Conservation (phyloP, 176 grass and related monocot genomes). For the Echinochloa phyllopogon region DNA sequence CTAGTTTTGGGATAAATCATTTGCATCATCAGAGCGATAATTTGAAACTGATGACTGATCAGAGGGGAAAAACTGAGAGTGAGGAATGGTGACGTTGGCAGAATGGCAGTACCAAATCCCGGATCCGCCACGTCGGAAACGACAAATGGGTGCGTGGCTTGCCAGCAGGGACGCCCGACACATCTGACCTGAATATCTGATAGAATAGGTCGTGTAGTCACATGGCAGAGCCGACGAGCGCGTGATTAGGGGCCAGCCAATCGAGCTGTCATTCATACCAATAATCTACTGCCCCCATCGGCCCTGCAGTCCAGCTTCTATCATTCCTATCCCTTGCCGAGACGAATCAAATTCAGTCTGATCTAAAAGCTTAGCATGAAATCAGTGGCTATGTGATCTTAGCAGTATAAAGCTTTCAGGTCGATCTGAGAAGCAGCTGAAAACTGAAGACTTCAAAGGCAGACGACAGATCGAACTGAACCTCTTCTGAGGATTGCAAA, state of each 20-base stretch:
- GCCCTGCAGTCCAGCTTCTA: not conserved
- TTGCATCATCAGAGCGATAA: no score
- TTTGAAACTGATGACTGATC: no score
- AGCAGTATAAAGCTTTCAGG: not conserved
- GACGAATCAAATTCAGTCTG: not conserved
- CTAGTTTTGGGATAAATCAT: no score
- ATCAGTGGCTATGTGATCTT: not conserved
- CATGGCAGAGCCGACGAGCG: conserved; percentile 27
- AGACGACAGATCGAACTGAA: not conserved
- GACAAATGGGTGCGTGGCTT: conserved; percentile 15
- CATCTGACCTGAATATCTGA: conserved; percentile 4
- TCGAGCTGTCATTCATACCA: conserved; percentile 28
- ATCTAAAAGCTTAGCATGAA: not conserved
- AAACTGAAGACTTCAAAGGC: not conserved
- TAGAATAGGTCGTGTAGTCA: conserved; percentile 42
- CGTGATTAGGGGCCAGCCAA: conserved; percentile 30
- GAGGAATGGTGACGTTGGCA: not conserved
- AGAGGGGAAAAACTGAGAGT: not conserved
- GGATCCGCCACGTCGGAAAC: conserved; percentile 4
- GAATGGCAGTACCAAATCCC: not conserved
- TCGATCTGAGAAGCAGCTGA: not conserved
- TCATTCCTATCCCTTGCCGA: not conserved
- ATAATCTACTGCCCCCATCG: conserved; percentile 22
- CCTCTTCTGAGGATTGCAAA: not conserved
- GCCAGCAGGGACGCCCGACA: conserved; percentile 20